Base-by-base conservation (phyloP, 768 basidiomycete genomes). In the Suillus fuscotomentosus region DNA sequence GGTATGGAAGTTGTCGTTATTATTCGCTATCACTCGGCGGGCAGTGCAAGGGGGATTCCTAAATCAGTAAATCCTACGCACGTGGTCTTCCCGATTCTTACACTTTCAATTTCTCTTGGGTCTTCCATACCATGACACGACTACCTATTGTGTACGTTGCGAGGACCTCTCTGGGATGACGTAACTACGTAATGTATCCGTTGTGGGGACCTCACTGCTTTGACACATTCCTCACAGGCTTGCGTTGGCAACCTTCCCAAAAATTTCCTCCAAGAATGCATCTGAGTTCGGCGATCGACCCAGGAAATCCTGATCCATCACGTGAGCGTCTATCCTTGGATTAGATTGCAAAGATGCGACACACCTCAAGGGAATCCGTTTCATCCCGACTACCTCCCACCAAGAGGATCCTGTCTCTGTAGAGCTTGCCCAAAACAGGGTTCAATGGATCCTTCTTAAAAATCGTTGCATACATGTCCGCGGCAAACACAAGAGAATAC, bases 311-410 rank as follows among this genome's bases (percentile, higher is more conserved):
- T 91, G 63, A 20, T 53, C 51, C 65, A 60, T 43, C 41, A 41
- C 38, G 42, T n/a, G 24, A 45, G 50, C n/a, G 14, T 34, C 10
- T 38, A 20, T 27, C 31, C 9, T 20, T 53, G 27, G 42, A 13
- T 11, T 15, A 31, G 3, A 51, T 45, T 13, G 15, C 22, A 1
- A n/a, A 42, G 42, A 17, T 62, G 24, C 36, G 13, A 39, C 76
- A 38, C 66, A 88, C 91, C 82, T 89, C 83, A 63, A 95, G 82
- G n/a, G 89, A 89, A 54, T 91, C 88, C 63, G 87, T 75, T 69
- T 94, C 94, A 66, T 95, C 92, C 14, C 89, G 84, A 67, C 88
- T 90, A 34, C 91, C 92, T 31, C 94, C 92, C 9, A 84, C 84
- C 39, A 78, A 75, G 20, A 95, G 81, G 65, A 96, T 94, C 74